These are phyloP conservation scores for Zea luxurians DNA, from an alignment of 176 grass and related monocot genomes.

Conservation along the genomic window DNA sequence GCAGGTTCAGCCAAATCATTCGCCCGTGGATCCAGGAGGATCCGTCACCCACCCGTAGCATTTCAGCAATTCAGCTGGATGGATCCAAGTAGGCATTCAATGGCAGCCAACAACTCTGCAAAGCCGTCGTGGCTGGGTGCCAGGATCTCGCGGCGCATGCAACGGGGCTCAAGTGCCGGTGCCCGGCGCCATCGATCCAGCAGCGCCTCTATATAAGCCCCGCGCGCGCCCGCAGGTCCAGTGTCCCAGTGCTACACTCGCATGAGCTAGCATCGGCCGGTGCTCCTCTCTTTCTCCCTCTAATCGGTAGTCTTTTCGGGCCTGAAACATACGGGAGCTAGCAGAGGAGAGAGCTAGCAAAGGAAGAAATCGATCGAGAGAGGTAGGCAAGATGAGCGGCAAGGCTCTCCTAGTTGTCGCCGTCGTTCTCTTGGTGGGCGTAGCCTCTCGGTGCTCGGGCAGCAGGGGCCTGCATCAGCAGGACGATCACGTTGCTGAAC, in stretches of 20 bases:
- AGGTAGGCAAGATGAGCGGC: constrained; percentile 27
- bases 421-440: constrained; percentile 50
- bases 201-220: constrained; percentile 39
- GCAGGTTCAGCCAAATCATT: neutral
- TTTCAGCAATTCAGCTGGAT: neutral
- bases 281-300: too few species aligned
- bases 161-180: neutral
- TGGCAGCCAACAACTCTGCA: constrained; percentile 28
- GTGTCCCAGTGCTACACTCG: constrained; percentile 26
- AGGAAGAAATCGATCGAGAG: neutral
- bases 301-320: neutral
- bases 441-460: constrained; percentile 47
- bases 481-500: constrained; percentile 43
- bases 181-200: neutral
- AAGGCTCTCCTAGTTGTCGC: constrained; percentile 48
- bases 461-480: constrained; percentile 46
- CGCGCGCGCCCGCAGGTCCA: neutral
- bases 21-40: too few species aligned
- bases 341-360: neutral
- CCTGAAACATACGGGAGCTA: neutral
- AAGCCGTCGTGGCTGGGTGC: constrained; percentile 12
- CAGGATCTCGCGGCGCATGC: constrained; percentile 17
- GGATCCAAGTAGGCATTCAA: constrained; percentile 35
- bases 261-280: too few species aligned
- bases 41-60: neutral